These are phyloP conservation scores for Ormosia semicastrata DNA, from an alignment of 306 rosid genomes.

Conservation along the genomic window DNA sequence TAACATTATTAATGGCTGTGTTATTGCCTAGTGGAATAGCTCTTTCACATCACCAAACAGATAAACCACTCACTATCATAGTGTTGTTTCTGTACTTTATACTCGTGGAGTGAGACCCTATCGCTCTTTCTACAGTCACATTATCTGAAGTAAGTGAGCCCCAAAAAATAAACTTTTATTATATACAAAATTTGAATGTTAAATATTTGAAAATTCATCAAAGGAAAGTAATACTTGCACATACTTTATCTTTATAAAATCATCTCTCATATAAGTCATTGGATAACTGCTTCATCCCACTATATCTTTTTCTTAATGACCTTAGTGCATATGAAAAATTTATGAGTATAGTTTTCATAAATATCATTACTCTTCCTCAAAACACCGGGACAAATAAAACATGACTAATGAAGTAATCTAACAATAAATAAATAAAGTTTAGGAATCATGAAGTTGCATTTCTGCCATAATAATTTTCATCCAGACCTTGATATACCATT, in stretches of 20 bases:
- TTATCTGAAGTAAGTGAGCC: background rate
- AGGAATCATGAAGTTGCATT: background rate
- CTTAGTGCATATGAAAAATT: background rate
- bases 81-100: background rate
- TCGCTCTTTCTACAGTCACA: background rate
- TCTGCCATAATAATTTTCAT: background rate
- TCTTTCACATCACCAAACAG: background rate
- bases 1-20: slow-evolving; percentile 3
- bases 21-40: background rate
- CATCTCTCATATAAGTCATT: background rate
- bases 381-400: background rate
- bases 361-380: background rate
- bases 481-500: background rate
- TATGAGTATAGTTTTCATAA: background rate
- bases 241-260: background rate
- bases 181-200: background rate
- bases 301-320: background rate
- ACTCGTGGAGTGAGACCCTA: background rate
- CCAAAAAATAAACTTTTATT: background rate
- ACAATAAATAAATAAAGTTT: background rate
- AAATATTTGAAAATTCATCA: background rate
- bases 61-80: background rate
- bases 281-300: background rate
- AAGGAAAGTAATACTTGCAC: background rate
- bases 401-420: background rate